Evolutionary conservation across 352 stramenopile genomes (phyloP), one percentile per base, ranked within the genome.

Genomic region (Phytophthora citricola): DNA sequence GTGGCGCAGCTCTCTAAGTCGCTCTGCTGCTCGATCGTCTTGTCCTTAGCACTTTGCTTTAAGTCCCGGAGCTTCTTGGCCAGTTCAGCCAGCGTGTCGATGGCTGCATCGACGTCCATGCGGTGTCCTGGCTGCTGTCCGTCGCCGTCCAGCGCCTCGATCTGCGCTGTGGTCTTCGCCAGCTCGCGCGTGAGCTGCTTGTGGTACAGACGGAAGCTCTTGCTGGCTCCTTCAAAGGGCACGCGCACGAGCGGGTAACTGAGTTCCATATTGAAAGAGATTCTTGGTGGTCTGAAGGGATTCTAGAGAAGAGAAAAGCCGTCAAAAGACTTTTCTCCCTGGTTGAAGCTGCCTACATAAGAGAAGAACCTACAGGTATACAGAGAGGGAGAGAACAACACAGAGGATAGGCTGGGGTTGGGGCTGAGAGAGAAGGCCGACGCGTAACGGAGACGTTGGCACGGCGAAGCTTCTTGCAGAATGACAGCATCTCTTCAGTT

Each of bases 181-280:
- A 95, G 40, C 64, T 95, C 85, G 39, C 81, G 78, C 27, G 79
- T 87, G 32, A 95, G 64, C 50, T 95, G 79, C 66, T 92, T 93
- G 61, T 95, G 81, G 38, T 92, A 91, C 36, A 93, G 67, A 0
- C 87, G 87, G 48, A 95, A 95, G 27, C 52, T 83, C 67, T 83
- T 88, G 75, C 87, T 93, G 36, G 75, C 80, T 44, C 81, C 73
- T 63, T 95, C 87, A 48, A 93, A 92, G 31, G 85, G 87, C 50
- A 85, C 80, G 40, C 87, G 86, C 60, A 95, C 53, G 47, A 95
- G 69, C 64, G 87, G 83, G 47, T 90, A 73, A 56, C 78, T 79
- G 29, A 95, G 63, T 53, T 95, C 79, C 79, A 89, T 88, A 7
- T 15, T 39, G 17, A 31, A 17, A 12, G 11, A 40, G 8, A 20